A percentile compares a stretch with the other conserved stretches of the same genome.
phyloP scores from a whole-genome alignment of 2,329 filamentous ascomycete genomes.

The Colletotrichum sp. region DNA sequence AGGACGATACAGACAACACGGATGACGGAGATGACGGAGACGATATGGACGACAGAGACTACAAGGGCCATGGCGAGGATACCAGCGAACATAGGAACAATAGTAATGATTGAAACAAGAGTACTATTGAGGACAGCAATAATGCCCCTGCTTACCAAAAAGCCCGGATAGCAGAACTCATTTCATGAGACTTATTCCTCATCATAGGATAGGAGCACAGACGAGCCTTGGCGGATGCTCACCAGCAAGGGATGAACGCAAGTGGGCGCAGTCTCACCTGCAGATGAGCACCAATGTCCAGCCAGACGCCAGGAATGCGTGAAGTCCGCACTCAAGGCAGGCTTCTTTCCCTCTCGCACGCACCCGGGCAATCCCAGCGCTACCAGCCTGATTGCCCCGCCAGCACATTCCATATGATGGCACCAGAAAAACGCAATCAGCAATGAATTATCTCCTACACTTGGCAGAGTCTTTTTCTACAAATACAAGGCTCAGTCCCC shows the following conservation, averaged over 20 bases:
- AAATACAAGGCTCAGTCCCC: constrained; percentile 7
- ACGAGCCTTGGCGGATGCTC: background rate
- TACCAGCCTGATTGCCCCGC: background rate
- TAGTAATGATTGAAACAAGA: no score
- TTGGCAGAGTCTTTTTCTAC: constrained; percentile 2
- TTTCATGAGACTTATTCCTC: no score
- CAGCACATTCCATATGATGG: constrained; percentile 5
- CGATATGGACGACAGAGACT: no score
- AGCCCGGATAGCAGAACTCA: no score
- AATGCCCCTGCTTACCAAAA: no score
- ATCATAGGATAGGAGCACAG: no score
- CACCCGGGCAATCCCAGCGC: background rate
- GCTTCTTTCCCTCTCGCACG: background rate
- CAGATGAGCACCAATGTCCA: background rate
- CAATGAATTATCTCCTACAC: constrained; percentile 15
- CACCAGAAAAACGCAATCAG: background rate
- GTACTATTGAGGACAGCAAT: no score
- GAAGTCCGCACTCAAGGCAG: background rate
- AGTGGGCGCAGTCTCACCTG: background rate
- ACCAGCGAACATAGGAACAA: no score
- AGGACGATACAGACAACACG: no score
- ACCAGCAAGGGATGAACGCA: background rate
- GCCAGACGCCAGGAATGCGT: background rate
- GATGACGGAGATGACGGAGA: no score
- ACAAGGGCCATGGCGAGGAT: no score